Evolutionary conservation across 164 flowering plant genomes (phyloP).

Genomic region (Berberis thunbergii): DNA sequence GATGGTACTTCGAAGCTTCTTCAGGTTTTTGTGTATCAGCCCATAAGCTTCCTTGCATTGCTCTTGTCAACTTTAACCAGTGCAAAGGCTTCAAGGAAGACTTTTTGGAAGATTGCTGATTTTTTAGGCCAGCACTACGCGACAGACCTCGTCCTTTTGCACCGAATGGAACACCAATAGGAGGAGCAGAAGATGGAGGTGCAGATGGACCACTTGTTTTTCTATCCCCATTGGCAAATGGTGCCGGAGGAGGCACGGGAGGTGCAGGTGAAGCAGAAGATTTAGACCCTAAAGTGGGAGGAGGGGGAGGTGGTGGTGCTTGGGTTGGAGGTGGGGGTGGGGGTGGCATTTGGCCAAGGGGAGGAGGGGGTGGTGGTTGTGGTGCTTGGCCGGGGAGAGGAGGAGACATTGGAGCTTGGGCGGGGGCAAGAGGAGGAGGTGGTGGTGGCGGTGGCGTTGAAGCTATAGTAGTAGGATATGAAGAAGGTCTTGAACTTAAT

Average conservation of each 20-base stretch:
- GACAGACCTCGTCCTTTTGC: conserved; percentile 37
- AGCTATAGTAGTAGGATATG: conserved; percentile 1
- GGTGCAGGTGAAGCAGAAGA: conserved; percentile 18
- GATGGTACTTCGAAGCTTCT: conserved; percentile 57
- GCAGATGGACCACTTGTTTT: conserved; percentile 21
- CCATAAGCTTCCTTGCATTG: conserved; percentile 91
- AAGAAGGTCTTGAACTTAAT: conserved; percentile 12
- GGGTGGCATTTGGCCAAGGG: not conserved
- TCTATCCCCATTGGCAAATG: conserved; percentile 25
- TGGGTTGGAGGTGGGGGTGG: conserved; percentile 30
- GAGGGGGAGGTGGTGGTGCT: conserved; percentile 36
- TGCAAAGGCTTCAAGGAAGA: conserved; percentile 65
- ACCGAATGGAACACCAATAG: conserved; percentile 6
- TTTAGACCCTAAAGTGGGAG: conserved; percentile 12
- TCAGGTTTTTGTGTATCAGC: conserved; percentile 75
- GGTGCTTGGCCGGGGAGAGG: too few species aligned
- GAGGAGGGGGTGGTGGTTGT: too few species aligned
- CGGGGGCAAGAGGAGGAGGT: too few species aligned
- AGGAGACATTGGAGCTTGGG: too few species aligned
- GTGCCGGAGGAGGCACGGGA: conserved; percentile 47
- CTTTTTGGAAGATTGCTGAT: conserved; percentile 31
- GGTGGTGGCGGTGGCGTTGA: too few species aligned
- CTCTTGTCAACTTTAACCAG: conserved; percentile 85
- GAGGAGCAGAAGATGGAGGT: conserved; percentile 44
- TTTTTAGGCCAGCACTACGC: conserved; percentile 37